A percentile compares a stretch with the other conserved stretches of the same genome.
Conservation (phyloP, 768 basidiomycete species). For the Macrocybe gigantea region DNA sequence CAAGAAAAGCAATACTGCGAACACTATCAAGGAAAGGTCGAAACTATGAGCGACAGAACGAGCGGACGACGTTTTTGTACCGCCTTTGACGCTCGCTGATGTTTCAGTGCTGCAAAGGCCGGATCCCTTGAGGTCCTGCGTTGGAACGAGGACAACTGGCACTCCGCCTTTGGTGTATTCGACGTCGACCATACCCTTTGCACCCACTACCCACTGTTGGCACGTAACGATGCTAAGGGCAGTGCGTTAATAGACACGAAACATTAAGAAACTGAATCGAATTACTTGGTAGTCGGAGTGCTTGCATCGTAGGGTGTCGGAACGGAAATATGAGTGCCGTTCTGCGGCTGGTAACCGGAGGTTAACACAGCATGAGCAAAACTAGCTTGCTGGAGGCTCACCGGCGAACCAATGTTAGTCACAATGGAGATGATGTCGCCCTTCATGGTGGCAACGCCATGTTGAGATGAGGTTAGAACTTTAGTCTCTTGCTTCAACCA, state of each 20-base stretch:
- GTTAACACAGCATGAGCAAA: not conserved
- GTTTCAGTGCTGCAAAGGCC: conserved; percentile 27
- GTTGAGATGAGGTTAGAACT: conserved; percentile 42
- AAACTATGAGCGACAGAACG: too few relatives aligned
- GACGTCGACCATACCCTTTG: conserved; percentile 53
- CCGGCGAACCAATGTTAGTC: conserved; percentile 73
- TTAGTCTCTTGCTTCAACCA: conserved; percentile 50
- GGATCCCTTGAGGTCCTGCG: conserved; percentile 26
- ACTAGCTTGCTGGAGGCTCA: conserved; percentile 16
- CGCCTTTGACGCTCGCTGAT: not conserved
- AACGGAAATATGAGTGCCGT: conserved; percentile 49
- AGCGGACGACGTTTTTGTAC: not conserved
- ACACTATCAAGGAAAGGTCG: too few relatives aligned
- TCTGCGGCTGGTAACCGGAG: conserved; percentile 40
- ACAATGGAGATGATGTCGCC: conserved; percentile 55
- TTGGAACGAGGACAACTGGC: conserved; percentile 50
- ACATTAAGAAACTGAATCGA: not conserved
- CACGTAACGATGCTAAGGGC: conserved; percentile 54
- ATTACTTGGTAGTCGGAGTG: conserved; percentile 50
- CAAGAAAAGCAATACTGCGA: too few relatives aligned
- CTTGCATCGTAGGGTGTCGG: conserved; percentile 45
- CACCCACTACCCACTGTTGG: conserved; percentile 61
- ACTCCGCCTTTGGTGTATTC: conserved; percentile 61
- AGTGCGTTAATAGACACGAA: not conserved
- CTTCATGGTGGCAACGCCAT: conserved; percentile 61